A percentile compares a stretch with the other conserved stretches of the same genome.
phyloP scores from a whole-genome alignment of 2,329 filamentous ascomycete genomes.

The Neopestalotiopsis clavispora region DNA sequence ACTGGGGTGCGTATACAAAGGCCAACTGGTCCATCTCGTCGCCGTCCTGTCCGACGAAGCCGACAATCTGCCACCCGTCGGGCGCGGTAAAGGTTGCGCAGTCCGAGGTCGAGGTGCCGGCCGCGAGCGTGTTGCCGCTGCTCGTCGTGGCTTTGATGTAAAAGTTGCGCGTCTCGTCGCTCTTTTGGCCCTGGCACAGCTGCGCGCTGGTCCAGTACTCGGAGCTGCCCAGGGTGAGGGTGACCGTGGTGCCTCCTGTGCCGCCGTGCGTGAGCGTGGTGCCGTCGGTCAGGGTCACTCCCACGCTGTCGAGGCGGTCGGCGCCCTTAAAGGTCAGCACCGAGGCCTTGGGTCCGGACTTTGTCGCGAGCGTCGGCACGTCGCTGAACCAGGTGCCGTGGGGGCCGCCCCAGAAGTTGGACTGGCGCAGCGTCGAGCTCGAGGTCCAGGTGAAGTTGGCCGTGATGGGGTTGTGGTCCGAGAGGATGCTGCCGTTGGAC shows the following conservation, averaged over 20 bases:
- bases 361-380: conserved; percentile 42
- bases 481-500: conserved; percentile 58
- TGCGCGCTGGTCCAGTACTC: conserved; percentile 55
- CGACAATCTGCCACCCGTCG: conserved; percentile 56
- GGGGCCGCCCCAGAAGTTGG: conserved; percentile 51
- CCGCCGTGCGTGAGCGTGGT: conserved; percentile 58
- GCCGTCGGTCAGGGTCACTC: conserved; percentile 52
- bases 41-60: conserved; percentile 55
- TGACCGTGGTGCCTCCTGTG: conserved; percentile 48
- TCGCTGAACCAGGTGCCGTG: conserved; percentile 62
- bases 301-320: conserved; percentile 55
- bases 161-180: conserved; percentile 55
- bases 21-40: conserved; percentile 62
- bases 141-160: conserved; percentile 60
- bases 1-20: conserved; percentile 51
- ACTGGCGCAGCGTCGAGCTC: conserved; percentile 45
- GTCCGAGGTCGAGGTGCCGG: conserved; percentile 50
- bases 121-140: conserved; percentile 47
- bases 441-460: conserved; percentile 55
- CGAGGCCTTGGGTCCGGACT: conserved; percentile 38
- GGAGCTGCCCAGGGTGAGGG: conserved; percentile 47
- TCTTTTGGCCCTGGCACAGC: conserved; percentile 55
- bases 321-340: conserved; percentile 51
- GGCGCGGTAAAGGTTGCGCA: conserved; percentile 53
- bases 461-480: conserved; percentile 69